Conservation (phyloP, 1,284 basidiomycete species). For the Marasmius oreades region DNA sequence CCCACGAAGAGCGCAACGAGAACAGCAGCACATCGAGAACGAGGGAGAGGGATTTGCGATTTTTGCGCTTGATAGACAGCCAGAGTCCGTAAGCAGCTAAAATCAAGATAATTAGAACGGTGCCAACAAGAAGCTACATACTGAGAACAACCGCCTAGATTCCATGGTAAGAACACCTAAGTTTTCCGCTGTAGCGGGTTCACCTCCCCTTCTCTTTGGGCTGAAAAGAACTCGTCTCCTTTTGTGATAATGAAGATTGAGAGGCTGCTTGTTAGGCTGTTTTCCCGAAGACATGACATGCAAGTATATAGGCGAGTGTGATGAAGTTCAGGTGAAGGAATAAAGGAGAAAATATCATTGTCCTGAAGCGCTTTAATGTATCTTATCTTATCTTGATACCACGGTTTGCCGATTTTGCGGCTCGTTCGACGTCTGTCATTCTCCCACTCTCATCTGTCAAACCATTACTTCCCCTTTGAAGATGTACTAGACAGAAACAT, state of each 20-base stretch:
- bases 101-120: not conserved
- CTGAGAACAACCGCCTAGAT: not conserved
- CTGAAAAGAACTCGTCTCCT: constrained; percentile 14
- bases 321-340: no score
- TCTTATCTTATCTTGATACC: no score
- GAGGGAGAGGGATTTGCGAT: constrained; percentile 43
- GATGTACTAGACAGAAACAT: no score
- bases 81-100: constrained; percentile 60
- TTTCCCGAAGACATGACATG: not conserved
- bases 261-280: not conserved
- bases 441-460: no score
- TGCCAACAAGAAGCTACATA: not conserved
- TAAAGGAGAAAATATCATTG: no score
- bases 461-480: no score
- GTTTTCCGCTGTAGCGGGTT: not conserved
- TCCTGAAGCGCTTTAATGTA: no score
- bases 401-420: no score
- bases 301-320: not conserved
- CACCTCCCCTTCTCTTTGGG: not conserved
- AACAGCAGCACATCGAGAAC: constrained; percentile 63
- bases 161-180: constrained; percentile 7
- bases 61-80: constrained; percentile 49
- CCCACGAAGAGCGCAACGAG: constrained; percentile 81
- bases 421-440: no score
- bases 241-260: constrained; percentile 3